A percentile compares a stretch with the other conserved stretches of the same genome.
These are phyloP conservation scores for Claviceps arundinis DNA, from an alignment of 2,329 filamentous ascomycete genomes.

Conservation along the genomic window DNA sequence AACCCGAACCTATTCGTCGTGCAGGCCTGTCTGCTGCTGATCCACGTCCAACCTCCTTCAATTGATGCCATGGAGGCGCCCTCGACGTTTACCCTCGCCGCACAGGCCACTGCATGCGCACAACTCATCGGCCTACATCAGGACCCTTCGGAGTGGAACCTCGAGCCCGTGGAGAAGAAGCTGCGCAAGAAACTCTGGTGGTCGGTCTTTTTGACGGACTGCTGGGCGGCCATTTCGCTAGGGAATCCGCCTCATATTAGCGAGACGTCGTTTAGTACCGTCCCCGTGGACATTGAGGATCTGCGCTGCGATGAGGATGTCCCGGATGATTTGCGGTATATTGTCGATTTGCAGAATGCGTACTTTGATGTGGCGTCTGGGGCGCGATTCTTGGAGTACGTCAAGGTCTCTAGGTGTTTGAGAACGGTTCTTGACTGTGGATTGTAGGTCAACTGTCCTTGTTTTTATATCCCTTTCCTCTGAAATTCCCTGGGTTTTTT, in stretches of 20 bases:
- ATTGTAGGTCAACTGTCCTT: slow-evolving; percentile 15
- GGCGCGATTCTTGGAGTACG: slow-evolving; percentile 23
- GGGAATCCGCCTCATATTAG: slow-evolving; percentile 33
- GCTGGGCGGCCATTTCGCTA: slow-evolving; percentile 32
- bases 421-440: slow-evolving; percentile 21
- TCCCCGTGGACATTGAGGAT: slow-evolving; percentile 26
- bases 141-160: slow-evolving; percentile 27
- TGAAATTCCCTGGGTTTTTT: not conserved
- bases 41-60: slow-evolving; percentile 30
- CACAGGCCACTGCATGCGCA: slow-evolving; percentile 29
- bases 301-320: slow-evolving; percentile 29
- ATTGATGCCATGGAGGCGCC: slow-evolving; percentile 34
- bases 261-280: slow-evolving; percentile 26
- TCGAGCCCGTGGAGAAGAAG: slow-evolving; percentile 28
- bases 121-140: slow-evolving; percentile 33
- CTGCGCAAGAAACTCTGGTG: slow-evolving; percentile 33
- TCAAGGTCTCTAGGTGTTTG: slow-evolving; percentile 18
- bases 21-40: slow-evolving; percentile 32
- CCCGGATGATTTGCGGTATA: slow-evolving; percentile 17
- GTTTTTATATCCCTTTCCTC: not conserved
- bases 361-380: slow-evolving; percentile 21
- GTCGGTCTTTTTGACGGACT: slow-evolving; percentile 27
- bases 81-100: slow-evolving; percentile 28
- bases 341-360: slow-evolving; percentile 21
- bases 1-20: slow-evolving; percentile 31